Conservation (phyloP, 129 eudicot genomes). For the Helichrysum umbraculigerum region DNA sequence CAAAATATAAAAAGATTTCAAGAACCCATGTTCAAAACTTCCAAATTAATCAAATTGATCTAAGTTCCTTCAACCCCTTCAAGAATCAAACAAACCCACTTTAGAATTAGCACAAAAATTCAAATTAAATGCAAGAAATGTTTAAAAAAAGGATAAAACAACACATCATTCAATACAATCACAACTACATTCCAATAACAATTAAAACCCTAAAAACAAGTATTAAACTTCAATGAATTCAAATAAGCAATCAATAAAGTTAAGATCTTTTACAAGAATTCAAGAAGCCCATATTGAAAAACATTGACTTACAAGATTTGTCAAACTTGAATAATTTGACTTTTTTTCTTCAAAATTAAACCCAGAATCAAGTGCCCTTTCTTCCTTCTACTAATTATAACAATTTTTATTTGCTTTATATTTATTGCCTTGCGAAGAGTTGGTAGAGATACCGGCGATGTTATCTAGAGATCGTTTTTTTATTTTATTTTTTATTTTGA, state of each 20-base stretch:
- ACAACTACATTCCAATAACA: neutral
- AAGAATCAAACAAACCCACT: neutral
- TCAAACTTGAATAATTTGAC: slow-evolving; percentile 36
- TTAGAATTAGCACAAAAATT: slow-evolving; percentile 5
- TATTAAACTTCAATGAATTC: neutral
- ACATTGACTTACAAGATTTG: slow-evolving; percentile 30
- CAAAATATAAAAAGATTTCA: slow-evolving; percentile 11
- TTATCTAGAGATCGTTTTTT: slow-evolving; percentile 35
- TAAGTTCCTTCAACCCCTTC: neutral
- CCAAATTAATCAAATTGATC: neutral
- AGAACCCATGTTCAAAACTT: slow-evolving; percentile 13
- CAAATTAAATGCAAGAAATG: slow-evolving; percentile 5
- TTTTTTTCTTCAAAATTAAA: slow-evolving; percentile 1
- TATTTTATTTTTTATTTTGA: too few relatives aligned
- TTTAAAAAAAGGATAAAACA: neutral
- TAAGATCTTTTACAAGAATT: slow-evolving; percentile 7
- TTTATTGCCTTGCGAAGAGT: slow-evolving; percentile 19
- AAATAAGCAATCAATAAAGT: neutral
- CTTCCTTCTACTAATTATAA: neutral
- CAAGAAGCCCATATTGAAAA: neutral
- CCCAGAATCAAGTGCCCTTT: slow-evolving; percentile 14
- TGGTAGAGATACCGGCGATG: slow-evolving; percentile 41
- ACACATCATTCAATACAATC: slow-evolving; percentile 10
- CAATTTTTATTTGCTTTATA: neutral
- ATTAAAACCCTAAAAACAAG: slow-evolving; percentile 17